Base-by-base conservation (phyloP, 2,329 filamentous ascomycete species). In the Ceratocystis papillata region DNA sequence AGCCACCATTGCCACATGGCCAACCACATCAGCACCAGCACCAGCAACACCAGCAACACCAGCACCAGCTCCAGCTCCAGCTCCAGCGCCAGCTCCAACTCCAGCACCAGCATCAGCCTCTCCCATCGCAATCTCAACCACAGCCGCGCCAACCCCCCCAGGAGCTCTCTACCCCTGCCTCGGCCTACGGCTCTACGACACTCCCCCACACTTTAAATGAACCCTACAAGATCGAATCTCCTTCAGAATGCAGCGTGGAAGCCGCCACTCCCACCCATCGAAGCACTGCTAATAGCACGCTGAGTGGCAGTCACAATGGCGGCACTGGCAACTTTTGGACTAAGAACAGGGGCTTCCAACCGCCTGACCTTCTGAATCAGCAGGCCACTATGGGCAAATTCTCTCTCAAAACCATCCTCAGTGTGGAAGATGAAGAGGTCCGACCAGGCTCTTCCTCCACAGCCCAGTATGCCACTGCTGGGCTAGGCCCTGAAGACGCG, bases 371-470 rank as follows among this genome's bases (percentile, higher is more conserved):
- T 10, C 70, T 76, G 3, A 75, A 73, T 46, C 72, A 71, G 45
- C 72, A 74, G 65, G 74, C 74, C 5, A 73, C 73, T 12, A 70
- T 69, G 5, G 74, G 73, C 0, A 72, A 71, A 15, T 76, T 76
- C 67, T 75, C 73, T 1, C 69, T 76, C 1, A 70, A 73, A 48
- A 73, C 71, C 44, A 72, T 76, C 8, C 68, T 75, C 10, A 73
- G 69, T 28, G 64, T 70, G 0, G 65, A 65, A 5, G 68, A 70
- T 5, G 65, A 64, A 7, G 65, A 63, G 5, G 22, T 62, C 5
- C 30, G 28, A 5, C 45, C 55, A 33, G 57, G 22, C 33, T 37
- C 57, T n/a, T 33, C 46, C 28, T 25, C 30, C 1, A 30, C 25
- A 6, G 50, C 61, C 17, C 25, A 44, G 6, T 50, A 62, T 20